A percentile compares a stretch with the other conserved stretches of the same genome.
These are phyloP conservation scores for Phytophthora multivora DNA, from an alignment of 352 stramenopile species.

Conservation along the genomic window DNA sequence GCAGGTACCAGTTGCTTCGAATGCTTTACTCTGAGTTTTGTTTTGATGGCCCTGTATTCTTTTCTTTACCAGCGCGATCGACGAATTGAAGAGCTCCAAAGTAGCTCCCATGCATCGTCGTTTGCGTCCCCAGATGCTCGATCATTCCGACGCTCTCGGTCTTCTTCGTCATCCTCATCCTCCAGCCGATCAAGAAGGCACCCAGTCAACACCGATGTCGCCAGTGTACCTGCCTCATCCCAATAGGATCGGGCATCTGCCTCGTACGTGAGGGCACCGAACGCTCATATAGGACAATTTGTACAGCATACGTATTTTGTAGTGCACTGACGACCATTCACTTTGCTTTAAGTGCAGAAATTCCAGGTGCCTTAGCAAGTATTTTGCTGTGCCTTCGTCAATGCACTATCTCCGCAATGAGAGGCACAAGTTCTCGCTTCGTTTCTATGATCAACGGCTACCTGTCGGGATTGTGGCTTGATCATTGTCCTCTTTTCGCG, in stretches of 20 bases:
- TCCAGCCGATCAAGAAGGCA: constrained; percentile 31
- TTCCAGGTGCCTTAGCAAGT: too few relatives aligned
- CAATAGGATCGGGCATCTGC: constrained; percentile 12
- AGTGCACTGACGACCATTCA: too few relatives aligned
- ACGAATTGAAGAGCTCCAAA: constrained; percentile 53
- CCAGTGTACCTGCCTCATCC: constrained; percentile 5
- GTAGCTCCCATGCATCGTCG: constrained; percentile 49
- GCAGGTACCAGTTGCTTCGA: constrained; percentile 39
- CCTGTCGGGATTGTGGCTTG: too few relatives aligned
- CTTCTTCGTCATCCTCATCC: constrained; percentile 46
- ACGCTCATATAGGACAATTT: neutral
- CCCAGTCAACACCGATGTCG: neutral
- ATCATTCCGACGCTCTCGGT: constrained; percentile 33
- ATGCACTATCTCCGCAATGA: too few relatives aligned
- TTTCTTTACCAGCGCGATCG: constrained; percentile 39
- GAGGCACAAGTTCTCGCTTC: too few relatives aligned
- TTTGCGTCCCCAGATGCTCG: constrained; percentile 46
- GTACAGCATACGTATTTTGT: too few relatives aligned
- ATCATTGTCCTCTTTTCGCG: too few relatives aligned
- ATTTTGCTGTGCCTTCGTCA: too few relatives aligned
- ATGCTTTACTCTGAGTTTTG: neutral
- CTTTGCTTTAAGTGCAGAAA: neutral
- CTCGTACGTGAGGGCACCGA: neutral
- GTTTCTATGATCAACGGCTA: too few relatives aligned
- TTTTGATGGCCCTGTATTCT: constrained; percentile 5